Evolutionary conservation across 495 filamentous ascomycete genomes (phyloP), one percentile per base, ranked within the genome.

Genomic region (Tetracladium setigerum): DNA sequence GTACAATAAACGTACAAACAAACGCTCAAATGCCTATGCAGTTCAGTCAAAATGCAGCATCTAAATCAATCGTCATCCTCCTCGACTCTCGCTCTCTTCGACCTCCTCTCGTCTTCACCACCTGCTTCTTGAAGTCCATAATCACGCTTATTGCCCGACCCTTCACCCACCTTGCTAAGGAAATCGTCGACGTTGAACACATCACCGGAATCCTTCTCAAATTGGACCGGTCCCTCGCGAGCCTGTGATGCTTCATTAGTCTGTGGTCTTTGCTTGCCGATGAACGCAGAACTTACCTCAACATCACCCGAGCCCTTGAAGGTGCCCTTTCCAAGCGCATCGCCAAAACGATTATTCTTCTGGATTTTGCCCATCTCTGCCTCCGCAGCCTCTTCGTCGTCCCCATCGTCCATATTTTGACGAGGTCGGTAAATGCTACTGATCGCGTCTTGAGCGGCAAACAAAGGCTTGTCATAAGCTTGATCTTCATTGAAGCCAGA

Each of bases 401-500:
- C 86, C 40, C 76, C 78, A 44, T 81, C 82, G 35, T 82, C 78
- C 17, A 71, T 60, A 38, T 78, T 77, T 17, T 84, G 77, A 34
- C 78, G 71, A 6, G 94, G 89, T 19, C 90, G 77, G 65, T 99
- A 99, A 44, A 99, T 97, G 63, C 84, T 89, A 65, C 78, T 89
- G 55, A 95, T 89, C 4, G 91, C 94, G 61, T 99, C 90, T 67
- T 95, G 89, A 43, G 91, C 92, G 10, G 90, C 89, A 63, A 99
- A 99, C 14, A 99, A 69, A 41, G 94, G 92, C 64, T 95, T 96
- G 66, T 97, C 94, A 70, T 97, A 99, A 1, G 81, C 81, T 56
- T 99, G 89, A 62, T 99, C 94, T 64, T 99, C 92, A 62, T 99
- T 99, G 75, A 95, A 91, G 16, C 92, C 94, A 34, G 67, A 67